Base-by-base conservation (phyloP, 2,329 filamentous ascomycete genomes). In the Claviceps sp. region DNA sequence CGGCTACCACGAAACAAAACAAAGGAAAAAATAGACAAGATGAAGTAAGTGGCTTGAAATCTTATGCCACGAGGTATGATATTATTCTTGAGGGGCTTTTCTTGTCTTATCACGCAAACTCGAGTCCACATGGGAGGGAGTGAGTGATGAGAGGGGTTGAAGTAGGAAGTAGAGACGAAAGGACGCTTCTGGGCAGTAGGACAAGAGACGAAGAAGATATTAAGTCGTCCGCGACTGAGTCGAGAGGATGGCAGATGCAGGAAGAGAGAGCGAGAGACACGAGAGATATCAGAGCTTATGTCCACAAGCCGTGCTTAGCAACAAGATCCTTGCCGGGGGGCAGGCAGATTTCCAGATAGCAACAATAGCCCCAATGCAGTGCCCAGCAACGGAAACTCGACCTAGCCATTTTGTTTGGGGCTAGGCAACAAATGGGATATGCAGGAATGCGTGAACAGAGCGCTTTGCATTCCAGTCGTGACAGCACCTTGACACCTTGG, bases 391-490 rank as follows among this genome's bases (percentile, higher is more conserved):
- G 51, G 46, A 46, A 36, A 39, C 40, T 46, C 46, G 53, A 26
- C 44, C 45, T 38, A 48, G 26, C 43, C 48, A 48, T 53, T 49
- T 54, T 53, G 45, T 44, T 47, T 48, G 48, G 51, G 13, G 46
- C 48, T 46, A 50, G 50, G 40, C 45, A 45, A 36, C 17, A 50
- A 48, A 48, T 52, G 51, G 51, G 37, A 55, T 45, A 37, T 42
- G 40, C 46, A 53, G 53, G 51, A 55, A 55, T 55, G 51, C 45
- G 49, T 52, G 50, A 50, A 52, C 44, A 54, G 52, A 42, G 47
- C 53, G 53, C 45, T 49, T 45, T 40, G 47, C 53, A 55, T 55
- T 55, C 53, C 53, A 55, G 53, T 53, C 52, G 17, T 42, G 42
- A 46, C 43, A 44, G 40, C 40, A 50, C 39, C 51, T 37, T 44